Conservation (phyloP, 169 alveolate species). For the Cryptosporidium andersoni region DNA sequence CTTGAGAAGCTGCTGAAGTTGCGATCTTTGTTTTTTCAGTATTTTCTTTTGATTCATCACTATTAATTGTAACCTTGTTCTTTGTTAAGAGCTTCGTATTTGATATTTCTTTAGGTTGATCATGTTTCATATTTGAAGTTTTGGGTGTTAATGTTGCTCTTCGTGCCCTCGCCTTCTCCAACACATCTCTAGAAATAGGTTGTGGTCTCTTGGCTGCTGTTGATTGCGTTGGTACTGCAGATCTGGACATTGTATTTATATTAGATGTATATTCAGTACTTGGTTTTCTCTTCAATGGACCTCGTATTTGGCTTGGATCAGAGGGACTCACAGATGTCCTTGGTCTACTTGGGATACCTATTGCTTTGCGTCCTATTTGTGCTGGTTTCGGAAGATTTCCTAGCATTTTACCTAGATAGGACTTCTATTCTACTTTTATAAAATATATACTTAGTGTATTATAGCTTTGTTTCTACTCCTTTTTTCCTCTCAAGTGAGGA, state of each 20-base stretch:
- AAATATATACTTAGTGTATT: conserved; percentile 7
- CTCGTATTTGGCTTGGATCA: not conserved
- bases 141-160: conserved; percentile 46
- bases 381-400: conserved; percentile 60
- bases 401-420: too few species aligned
- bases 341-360: conserved; percentile 13
- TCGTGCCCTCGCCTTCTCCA: conserved; percentile 66
- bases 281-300: conserved; percentile 53
- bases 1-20: not conserved
- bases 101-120: conserved; percentile 5
- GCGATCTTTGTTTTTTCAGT: not conserved
- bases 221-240: not conserved
- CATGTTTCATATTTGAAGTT: conserved; percentile 5
- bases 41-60: conserved; percentile 16
- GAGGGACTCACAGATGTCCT: conserved; percentile 1
- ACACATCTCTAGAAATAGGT: conserved; percentile 48
- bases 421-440: too few species aligned
- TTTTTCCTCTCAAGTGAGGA: not conserved
- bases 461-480: not conserved
- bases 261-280: conserved; percentile 1
- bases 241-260: not conserved
- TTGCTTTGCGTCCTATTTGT: conserved; percentile 27
- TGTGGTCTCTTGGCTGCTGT: conserved; percentile 63
- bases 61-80: conserved; percentile 1
- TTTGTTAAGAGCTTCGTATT: conserved; percentile 4